phyloP scores from a whole-genome alignment of 257 asterid genomes.

The Echites panduratus region DNA sequence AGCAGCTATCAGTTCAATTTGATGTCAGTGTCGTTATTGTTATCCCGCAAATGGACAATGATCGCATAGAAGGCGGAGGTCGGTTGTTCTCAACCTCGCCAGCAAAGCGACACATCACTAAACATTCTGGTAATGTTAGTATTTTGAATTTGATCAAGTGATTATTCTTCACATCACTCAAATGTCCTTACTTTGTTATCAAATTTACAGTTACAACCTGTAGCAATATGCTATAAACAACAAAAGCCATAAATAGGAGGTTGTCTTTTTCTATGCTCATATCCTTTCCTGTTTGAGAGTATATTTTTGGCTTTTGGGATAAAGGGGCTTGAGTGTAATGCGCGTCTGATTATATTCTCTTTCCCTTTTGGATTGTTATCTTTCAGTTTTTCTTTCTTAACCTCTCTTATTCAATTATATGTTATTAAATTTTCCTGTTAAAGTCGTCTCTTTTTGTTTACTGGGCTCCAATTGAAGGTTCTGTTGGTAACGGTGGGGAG shows the following conservation, averaged over 20 bases:
- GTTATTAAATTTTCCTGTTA: neutral
- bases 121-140: neutral
- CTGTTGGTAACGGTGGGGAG: slow-evolving; percentile 7
- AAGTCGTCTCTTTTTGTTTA: neutral
- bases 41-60: slow-evolving; percentile 28
- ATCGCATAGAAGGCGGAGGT: slow-evolving; percentile 6
- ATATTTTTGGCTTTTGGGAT: slow-evolving; percentile 27
- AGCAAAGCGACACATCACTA: slow-evolving; percentile 1
- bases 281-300: slow-evolving; percentile 22
- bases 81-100: slow-evolving; percentile 2
- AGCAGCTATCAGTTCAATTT: slow-evolving; percentile 17
- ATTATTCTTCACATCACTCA: slow-evolving; percentile 14
- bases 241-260: slow-evolving; percentile 33
- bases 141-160: neutral
- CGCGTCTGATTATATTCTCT: slow-evolving; percentile 34
- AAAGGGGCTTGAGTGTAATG: slow-evolving; percentile 21
- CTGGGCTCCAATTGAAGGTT: slow-evolving; percentile 11
- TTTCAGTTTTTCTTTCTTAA: slow-evolving; percentile 8
- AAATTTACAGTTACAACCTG: slow-evolving; percentile 20
- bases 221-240: slow-evolving; percentile 8
- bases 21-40: slow-evolving; percentile 19
- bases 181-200: slow-evolving; percentile 23
- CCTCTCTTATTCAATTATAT: neutral
- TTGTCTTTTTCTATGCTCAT: slow-evolving; percentile 31
- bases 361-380: slow-evolving; percentile 15